Conservation (phyloP, 106 monocot genomes). For the Dioscorea zingiberensis region DNA sequence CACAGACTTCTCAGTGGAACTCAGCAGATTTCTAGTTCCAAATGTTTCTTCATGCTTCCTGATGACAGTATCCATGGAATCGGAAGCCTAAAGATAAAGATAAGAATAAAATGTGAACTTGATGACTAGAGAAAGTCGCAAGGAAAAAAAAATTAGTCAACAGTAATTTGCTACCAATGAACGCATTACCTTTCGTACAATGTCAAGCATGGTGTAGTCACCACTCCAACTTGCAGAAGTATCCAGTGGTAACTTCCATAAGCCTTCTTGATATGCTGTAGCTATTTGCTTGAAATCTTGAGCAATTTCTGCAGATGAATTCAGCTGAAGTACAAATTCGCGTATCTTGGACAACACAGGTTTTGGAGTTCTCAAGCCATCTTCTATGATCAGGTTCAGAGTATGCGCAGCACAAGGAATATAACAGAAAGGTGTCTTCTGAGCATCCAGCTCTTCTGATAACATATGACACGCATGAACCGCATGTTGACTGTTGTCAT, state of each 20-base stretch:
- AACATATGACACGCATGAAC: slow-evolving; percentile 59
- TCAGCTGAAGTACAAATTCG: slow-evolving; percentile 64
- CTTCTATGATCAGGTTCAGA: slow-evolving; percentile 74
- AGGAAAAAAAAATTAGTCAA: too few species aligned
- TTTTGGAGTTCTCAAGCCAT: slow-evolving; percentile 46
- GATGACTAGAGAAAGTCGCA: too few species aligned
- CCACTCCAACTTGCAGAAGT: slow-evolving; percentile 74
- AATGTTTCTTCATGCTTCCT: slow-evolving; percentile 68
- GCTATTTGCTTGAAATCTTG: slow-evolving; percentile 67
- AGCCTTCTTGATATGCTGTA: slow-evolving; percentile 66
- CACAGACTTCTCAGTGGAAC: slow-evolving; percentile 46
- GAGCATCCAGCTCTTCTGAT: slow-evolving; percentile 64
- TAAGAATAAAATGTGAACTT: too few species aligned
- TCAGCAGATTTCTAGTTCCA: slow-evolving; percentile 37
- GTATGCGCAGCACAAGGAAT: slow-evolving; percentile 77
- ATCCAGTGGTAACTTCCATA: slow-evolving; percentile 89
- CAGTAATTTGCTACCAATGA: too few species aligned
- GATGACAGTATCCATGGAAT: slow-evolving; percentile 63
- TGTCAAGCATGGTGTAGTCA: slow-evolving; percentile 79
- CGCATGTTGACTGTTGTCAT: slow-evolving; percentile 54
- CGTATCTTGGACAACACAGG: slow-evolving; percentile 60
- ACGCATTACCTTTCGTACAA: slow-evolving; percentile 59
- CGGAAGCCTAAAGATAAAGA: slow-evolving; percentile 45
- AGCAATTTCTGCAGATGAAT: slow-evolving; percentile 34
- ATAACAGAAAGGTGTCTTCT: slow-evolving; percentile 50